These are phyloP conservation scores for Medicago lupulina DNA, from an alignment of 306 rosid species.

Conservation along the genomic window DNA sequence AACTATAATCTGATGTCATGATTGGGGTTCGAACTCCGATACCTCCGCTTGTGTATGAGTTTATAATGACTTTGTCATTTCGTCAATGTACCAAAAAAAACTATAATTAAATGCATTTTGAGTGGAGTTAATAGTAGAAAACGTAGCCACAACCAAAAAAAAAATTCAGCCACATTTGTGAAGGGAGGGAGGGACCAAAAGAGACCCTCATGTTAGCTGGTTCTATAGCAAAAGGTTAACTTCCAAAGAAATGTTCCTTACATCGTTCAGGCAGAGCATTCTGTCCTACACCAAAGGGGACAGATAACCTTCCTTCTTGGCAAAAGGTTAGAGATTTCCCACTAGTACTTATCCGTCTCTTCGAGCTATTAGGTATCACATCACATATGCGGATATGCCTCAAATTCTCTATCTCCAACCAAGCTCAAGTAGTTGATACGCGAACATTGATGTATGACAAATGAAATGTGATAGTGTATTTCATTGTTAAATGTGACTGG, in stretches of 20 bases:
- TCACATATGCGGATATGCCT: conserved; percentile 19
- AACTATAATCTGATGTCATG: not conserved
- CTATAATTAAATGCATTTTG: conserved; percentile 21
- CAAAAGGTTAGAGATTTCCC: not conserved
- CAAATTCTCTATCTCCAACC: not conserved
- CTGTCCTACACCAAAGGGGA: not conserved
- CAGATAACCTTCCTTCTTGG: not conserved
- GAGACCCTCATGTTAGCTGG: conserved; percentile 45
- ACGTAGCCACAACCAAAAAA: conserved; percentile 46
- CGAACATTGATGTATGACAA: too few relatives aligned
- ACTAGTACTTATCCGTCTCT: not conserved
- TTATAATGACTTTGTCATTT: too few relatives aligned
- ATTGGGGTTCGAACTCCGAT: too few relatives aligned
- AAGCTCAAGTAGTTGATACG: too few relatives aligned
- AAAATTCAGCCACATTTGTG: conserved; percentile 38
- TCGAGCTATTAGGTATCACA: conserved; percentile 2
- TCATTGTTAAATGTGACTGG: too few relatives aligned
- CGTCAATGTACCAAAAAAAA: too few relatives aligned
- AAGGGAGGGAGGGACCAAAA: conserved; percentile 21
- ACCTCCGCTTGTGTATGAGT: too few relatives aligned
- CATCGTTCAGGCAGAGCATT: conserved; percentile 12
- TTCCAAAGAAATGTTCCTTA: conserved; percentile 7
- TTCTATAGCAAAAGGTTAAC: conserved; percentile 35
- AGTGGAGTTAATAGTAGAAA: conserved; percentile 36
- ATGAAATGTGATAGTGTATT: too few relatives aligned